phyloP scores from a whole-genome alignment of 331 rosid species.

The Telfairia occidentalis region DNA sequence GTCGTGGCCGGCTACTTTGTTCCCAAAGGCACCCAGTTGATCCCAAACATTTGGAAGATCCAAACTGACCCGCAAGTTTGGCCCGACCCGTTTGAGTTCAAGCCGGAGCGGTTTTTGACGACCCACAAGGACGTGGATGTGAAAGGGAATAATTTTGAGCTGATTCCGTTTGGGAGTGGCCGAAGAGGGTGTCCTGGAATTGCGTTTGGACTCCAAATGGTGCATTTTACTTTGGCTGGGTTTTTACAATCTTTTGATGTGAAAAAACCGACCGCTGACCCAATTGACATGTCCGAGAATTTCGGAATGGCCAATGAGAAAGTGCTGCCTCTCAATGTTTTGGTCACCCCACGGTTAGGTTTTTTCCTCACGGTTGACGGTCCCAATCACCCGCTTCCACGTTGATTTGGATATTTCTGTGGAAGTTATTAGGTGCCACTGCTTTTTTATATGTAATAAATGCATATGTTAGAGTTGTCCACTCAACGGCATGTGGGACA shows the following conservation, averaged over 20 bases:
- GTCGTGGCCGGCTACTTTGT: constrained; percentile 25
- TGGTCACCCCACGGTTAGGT: constrained; percentile 26
- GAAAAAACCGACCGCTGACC: neutral
- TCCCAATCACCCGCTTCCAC: neutral
- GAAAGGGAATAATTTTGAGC: constrained; percentile 25
- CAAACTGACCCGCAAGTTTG: constrained; percentile 26
- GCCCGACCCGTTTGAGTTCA: constrained; percentile 21
- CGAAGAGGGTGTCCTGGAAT: constrained; percentile 39
- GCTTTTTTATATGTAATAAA: too few relatives aligned
- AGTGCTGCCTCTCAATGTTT: constrained; percentile 30
- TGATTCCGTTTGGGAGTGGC: constrained; percentile 39
- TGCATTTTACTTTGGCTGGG: constrained; percentile 23
- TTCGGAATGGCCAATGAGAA: constrained; percentile 20
- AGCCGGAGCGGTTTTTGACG: constrained; percentile 7
- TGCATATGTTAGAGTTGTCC: too few relatives aligned
- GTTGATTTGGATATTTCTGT: neutral
- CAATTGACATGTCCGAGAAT: constrained; percentile 27
- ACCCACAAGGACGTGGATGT: constrained; percentile 20
- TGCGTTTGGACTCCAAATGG: constrained; percentile 13
- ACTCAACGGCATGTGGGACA: too few relatives aligned
- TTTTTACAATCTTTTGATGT: constrained; percentile 29
- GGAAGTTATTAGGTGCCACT: neutral
- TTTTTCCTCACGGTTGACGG: neutral
- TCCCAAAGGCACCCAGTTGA: constrained; percentile 19
- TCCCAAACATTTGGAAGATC: constrained; percentile 29